A percentile compares a stretch with the other conserved stretches of the same genome.
These are phyloP conservation scores for Metschnikowia kofuensis DNA, from an alignment of 805 yeast genomes.

Conservation along the genomic window DNA sequence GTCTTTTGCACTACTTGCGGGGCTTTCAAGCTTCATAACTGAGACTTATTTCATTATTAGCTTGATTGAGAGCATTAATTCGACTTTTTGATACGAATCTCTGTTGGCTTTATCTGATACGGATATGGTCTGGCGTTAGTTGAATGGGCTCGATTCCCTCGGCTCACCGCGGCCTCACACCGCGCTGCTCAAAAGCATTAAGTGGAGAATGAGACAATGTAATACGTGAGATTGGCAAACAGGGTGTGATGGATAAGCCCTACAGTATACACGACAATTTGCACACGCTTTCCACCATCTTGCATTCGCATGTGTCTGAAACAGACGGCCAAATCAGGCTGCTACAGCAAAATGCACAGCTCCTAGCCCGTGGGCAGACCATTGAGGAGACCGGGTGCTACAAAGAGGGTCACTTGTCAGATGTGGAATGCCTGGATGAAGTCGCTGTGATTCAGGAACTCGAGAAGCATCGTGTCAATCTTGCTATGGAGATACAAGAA, in stretches of 20 bases:
- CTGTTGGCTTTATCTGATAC: too few species aligned
- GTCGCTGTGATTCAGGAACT: slow-evolving; percentile 20
- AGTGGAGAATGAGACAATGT: too few species aligned
- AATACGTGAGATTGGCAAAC: too few species aligned
- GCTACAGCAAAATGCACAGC: slow-evolving; percentile 6
- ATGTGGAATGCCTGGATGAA: slow-evolving; percentile 10
- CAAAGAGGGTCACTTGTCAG: neutral
- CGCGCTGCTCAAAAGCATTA: too few species aligned
- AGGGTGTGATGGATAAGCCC: slow-evolving; percentile 8
- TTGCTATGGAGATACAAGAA: slow-evolving; percentile 39
- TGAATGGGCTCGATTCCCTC: too few species aligned
- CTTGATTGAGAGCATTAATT: too few species aligned
- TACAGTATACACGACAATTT: slow-evolving; percentile 9
- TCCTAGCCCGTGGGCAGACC: slow-evolving; percentile 10
- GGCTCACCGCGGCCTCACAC: too few species aligned
- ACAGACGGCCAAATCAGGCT: slow-evolving; percentile 9
- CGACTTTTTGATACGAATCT: too few species aligned
- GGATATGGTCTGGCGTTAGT: too few species aligned
- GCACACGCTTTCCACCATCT: slow-evolving; percentile 8
- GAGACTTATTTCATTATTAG: too few species aligned
- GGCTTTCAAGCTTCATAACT: too few species aligned
- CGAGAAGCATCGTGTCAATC: slow-evolving; percentile 27
- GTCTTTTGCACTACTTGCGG: too few species aligned
- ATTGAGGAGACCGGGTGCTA: neutral
- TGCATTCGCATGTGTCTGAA: slow-evolving; percentile 12